Evolutionary conservation across 2,329 filamentous ascomycete genomes (phyloP).

Genomic region (Xylariaceae sp.): DNA sequence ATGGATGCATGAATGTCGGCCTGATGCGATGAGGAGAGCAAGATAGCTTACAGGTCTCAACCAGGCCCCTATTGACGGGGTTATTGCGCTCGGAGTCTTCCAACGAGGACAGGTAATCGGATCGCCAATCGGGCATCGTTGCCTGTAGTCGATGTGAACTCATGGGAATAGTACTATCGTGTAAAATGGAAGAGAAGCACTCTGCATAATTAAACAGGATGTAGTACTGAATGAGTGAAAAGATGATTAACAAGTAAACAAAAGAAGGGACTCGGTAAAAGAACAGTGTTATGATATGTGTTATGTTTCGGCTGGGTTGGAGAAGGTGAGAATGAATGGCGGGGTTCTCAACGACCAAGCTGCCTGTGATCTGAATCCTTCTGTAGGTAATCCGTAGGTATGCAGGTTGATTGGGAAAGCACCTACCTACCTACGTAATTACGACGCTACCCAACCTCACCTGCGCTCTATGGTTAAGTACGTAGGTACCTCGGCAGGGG

Average conservation of each 20-base stretch:
- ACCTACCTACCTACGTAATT: neutral
- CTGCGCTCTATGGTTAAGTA: no score
- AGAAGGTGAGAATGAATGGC: neutral
- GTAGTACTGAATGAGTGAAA: no score
- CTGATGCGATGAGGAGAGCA: neutral
- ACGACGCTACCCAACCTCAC: neutral
- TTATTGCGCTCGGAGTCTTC: conserved; percentile 65
- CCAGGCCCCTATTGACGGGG: conserved; percentile 58
- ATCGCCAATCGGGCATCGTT: conserved; percentile 61
- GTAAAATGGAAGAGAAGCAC: neutral
- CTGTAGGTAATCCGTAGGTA: no score
- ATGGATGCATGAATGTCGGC: neutral
- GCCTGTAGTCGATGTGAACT: no score
- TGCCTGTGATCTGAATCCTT: no score
- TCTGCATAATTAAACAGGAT: neutral
- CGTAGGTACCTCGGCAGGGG: no score
- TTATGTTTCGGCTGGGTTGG: neutral
- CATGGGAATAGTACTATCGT: neutral
- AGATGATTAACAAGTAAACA: no score
- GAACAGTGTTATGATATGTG: neutral
- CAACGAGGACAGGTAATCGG: conserved; percentile 73
- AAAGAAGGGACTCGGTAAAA: no score
- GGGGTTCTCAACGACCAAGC: neutral
- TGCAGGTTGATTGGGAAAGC: neutral
- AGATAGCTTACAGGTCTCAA: conserved; percentile 65